Conservation (phyloP, 2,329 filamentous ascomycete genomes). For the Chrysosporium queenslandicum region DNA sequence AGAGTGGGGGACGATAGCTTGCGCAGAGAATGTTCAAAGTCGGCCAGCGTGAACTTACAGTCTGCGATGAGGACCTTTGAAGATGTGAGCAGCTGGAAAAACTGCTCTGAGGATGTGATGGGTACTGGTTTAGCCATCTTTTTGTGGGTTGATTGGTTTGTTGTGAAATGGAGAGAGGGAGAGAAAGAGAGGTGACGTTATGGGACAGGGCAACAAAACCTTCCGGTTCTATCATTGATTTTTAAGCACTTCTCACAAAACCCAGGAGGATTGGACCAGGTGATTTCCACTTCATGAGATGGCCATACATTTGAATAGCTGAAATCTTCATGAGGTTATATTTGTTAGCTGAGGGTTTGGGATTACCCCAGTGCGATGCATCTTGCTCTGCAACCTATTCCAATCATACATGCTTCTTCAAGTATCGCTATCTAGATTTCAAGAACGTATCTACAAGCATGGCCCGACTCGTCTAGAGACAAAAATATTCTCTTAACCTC, state of each 20-base stretch:
- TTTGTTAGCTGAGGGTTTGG: no score
- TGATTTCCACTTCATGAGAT: no score
- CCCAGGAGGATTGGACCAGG: no score
- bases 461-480: no score
- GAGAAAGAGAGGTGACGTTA: constrained; percentile 16
- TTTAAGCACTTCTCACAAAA: background rate
- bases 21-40: background rate
- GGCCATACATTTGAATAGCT: no score
- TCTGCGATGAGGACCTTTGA: constrained; percentile 77
- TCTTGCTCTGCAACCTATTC: no score
- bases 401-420: no score
- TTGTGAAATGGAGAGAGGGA: constrained; percentile 11
- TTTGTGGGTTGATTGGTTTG: constrained; percentile 14
- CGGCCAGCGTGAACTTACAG: constrained; percentile 52
- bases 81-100: constrained; percentile 56
- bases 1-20: constrained; percentile 17
- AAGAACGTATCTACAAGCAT: no score
- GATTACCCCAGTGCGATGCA: no score
- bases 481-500: no score
- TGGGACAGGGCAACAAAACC: constrained; percentile 1
- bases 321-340: no score
- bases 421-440: no score
- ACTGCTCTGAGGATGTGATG: constrained; percentile 57
- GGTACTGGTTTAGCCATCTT: constrained; percentile 37
- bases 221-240: background rate